Evolutionary conservation across 2,329 filamentous ascomycete genomes (phyloP).

Genomic region (Xylariaceae sp.): DNA sequence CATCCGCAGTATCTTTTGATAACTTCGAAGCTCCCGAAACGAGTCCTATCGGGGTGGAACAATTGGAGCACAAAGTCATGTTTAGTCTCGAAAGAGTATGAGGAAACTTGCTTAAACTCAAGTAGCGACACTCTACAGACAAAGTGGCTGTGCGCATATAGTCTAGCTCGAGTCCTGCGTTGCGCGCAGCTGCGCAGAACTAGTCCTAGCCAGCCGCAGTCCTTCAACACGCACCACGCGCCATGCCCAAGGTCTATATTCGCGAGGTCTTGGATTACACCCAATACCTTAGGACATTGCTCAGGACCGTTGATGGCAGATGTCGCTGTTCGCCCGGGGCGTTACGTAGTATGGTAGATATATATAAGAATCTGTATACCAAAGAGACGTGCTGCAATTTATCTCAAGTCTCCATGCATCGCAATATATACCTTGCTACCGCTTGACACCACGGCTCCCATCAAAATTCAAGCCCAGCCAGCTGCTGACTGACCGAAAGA

Average conservation of each 20-base stretch:
- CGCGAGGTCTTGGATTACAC: neutral
- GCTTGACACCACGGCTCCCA: too few relatives aligned
- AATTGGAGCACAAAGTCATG: too few relatives aligned
- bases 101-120: too few relatives aligned
- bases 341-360: neutral
- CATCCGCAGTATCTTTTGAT: too few relatives aligned
- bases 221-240: neutral
- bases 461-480: too few relatives aligned
- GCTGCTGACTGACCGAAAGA: neutral
- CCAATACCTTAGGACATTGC: constrained; percentile 12
- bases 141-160: constrained; percentile 3
- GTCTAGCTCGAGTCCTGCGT: neutral
- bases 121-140: too few relatives aligned
- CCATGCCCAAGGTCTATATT: constrained; percentile 5
- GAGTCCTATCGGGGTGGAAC: too few relatives aligned
- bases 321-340: neutral
- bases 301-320: constrained; percentile 9
- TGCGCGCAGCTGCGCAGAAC: constrained; percentile 22
- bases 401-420: too few relatives aligned
- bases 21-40: too few relatives aligned
- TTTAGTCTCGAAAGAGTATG: too few relatives aligned
- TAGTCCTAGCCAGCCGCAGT: constrained; percentile 3
- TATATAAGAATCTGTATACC: constrained; percentile 8
- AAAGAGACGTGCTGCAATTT: neutral
- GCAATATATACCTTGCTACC: neutral